Conservation (phyloP, 1,284 basidiomycete genomes). For the Vanrija pseudolonga region DNA sequence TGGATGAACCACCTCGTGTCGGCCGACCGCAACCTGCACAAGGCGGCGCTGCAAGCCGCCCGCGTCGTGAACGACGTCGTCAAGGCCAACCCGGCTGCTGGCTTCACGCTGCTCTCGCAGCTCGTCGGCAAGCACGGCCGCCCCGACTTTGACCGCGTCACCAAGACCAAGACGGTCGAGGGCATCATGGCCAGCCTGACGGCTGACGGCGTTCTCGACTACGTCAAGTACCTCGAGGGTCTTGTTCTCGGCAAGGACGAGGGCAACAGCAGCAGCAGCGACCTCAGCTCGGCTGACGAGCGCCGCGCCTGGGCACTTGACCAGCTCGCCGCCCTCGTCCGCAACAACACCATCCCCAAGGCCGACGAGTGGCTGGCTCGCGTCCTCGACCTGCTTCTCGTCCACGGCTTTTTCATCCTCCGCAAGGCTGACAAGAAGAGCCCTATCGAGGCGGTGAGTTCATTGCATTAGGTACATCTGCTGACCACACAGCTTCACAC, state of each 20-base stretch:
- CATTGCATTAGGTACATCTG: background rate
- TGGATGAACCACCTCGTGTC: slow-evolving; percentile 95
- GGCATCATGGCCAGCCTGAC: slow-evolving; percentile 74
- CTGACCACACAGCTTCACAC: slow-evolving; percentile 56
- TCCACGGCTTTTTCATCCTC: slow-evolving; percentile 74
- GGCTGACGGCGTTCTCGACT: slow-evolving; percentile 68
- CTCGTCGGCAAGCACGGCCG: slow-evolving; percentile 81
- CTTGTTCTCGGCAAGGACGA: slow-evolving; percentile 58
- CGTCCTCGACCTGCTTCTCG: slow-evolving; percentile 74
- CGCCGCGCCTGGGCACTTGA: slow-evolving; percentile 70
- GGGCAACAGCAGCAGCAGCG: slow-evolving; percentile 50
- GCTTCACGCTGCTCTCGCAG: slow-evolving; percentile 80
- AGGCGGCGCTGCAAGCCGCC: slow-evolving; percentile 74
- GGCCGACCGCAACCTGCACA: slow-evolving; percentile 81
- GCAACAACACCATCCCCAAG: slow-evolving; percentile 76
- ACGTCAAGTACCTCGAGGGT: slow-evolving; percentile 67
- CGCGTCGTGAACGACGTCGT: slow-evolving; percentile 72
- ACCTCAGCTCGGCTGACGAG: slow-evolving; percentile 8
- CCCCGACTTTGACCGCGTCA: slow-evolving; percentile 85
- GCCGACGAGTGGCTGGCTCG: slow-evolving; percentile 70
- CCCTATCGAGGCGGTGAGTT: slow-evolving; percentile 59
- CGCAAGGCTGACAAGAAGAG: slow-evolving; percentile 71
- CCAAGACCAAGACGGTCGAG: slow-evolving; percentile 90
- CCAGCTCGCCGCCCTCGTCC: slow-evolving; percentile 73
- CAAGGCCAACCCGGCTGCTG: slow-evolving; percentile 70